These are phyloP conservation scores for Dioscorea alata DNA, from an alignment of 106 monocot species.

Conservation along the genomic window DNA sequence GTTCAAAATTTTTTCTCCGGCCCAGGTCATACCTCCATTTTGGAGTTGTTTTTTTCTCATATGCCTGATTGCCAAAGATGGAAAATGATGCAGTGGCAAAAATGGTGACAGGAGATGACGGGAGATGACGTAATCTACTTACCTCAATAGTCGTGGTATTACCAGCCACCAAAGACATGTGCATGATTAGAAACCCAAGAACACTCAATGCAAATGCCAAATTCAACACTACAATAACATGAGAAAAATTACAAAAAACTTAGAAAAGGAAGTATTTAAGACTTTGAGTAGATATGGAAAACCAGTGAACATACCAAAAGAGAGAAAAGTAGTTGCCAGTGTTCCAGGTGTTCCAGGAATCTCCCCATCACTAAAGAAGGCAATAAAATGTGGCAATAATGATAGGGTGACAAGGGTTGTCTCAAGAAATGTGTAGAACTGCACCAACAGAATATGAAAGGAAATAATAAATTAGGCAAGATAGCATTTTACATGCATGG, in stretches of 20 bases:
- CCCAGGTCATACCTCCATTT: slow-evolving; percentile 94
- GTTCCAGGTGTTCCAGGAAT: slow-evolving; percentile 86
- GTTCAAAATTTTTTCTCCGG: slow-evolving; percentile 83
- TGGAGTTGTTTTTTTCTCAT: slow-evolving; percentile 93
- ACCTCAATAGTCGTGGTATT: slow-evolving; percentile 99
- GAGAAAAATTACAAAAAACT: background rate
- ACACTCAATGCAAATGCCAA: slow-evolving; percentile 92
- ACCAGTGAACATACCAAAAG: slow-evolving; percentile 59
- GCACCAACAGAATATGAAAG: slow-evolving; percentile 1
- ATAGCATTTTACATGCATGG: too few relatives aligned
- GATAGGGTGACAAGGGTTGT: slow-evolving; percentile 82
- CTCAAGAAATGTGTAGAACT: slow-evolving; percentile 98
- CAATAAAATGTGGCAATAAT: slow-evolving; percentile 80
- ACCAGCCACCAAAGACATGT: slow-evolving; percentile 77
- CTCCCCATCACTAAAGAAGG: slow-evolving; percentile 87
- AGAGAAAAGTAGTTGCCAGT: slow-evolving; percentile 92
- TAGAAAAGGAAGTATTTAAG: background rate
- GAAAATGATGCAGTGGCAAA: too few relatives aligned
- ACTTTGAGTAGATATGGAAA: background rate
- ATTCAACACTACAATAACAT: slow-evolving; percentile 61
- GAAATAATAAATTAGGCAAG: too few relatives aligned
- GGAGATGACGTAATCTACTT: slow-evolving; percentile 11
- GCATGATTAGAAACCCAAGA: slow-evolving; percentile 98
- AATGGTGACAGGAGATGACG: background rate
- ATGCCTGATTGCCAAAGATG: slow-evolving; percentile 47